Conservation (phyloP, 202 grass and related monocot species). For the Panicum hallii region DNA sequence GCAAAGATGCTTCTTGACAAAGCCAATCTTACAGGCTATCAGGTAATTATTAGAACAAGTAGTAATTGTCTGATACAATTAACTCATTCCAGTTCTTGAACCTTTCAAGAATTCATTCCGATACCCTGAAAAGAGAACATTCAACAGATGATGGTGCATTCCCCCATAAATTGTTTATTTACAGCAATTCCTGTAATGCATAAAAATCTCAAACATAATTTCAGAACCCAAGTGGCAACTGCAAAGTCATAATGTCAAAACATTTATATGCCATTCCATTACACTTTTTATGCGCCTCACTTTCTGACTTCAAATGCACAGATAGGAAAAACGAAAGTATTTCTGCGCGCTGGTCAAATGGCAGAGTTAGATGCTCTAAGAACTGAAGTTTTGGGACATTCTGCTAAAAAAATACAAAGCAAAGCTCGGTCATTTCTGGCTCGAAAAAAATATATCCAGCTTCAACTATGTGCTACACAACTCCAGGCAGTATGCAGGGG, state of each 20-base stretch:
- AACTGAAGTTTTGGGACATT: slow-evolving; percentile 86
- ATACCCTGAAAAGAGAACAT: background rate
- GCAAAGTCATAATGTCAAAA: slow-evolving; percentile 21
- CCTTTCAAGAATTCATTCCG: slow-evolving; percentile 2
- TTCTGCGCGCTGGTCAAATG: slow-evolving; percentile 98
- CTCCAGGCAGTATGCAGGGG: slow-evolving; percentile 88
- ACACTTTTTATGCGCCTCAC: slow-evolving; percentile 43
- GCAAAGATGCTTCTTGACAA: slow-evolving; percentile 86
- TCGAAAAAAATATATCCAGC: slow-evolving; percentile 64
- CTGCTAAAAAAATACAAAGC: slow-evolving; percentile 93
- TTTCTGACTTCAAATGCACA: slow-evolving; percentile 60
- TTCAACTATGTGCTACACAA: slow-evolving; percentile 62
- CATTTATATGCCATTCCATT: slow-evolving; percentile 15
- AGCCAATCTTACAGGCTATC: slow-evolving; percentile 82
- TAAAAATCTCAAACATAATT: background rate
- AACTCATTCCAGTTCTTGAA: slow-evolving; percentile 34
- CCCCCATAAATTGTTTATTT: slow-evolving; percentile 15
- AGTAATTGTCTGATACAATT: background rate
- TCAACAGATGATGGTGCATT: background rate
- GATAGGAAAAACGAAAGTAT: slow-evolving; percentile 97
- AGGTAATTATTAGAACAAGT: slow-evolving; percentile 60
- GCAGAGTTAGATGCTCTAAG: slow-evolving; percentile 94
- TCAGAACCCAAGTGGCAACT: background rate
- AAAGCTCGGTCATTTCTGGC: slow-evolving; percentile 71
- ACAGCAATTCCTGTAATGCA: slow-evolving; percentile 9